Evolutionary conservation across 768 basidiomycete species (phyloP).

Genomic region (Chlorophyllum brunneum): DNA sequence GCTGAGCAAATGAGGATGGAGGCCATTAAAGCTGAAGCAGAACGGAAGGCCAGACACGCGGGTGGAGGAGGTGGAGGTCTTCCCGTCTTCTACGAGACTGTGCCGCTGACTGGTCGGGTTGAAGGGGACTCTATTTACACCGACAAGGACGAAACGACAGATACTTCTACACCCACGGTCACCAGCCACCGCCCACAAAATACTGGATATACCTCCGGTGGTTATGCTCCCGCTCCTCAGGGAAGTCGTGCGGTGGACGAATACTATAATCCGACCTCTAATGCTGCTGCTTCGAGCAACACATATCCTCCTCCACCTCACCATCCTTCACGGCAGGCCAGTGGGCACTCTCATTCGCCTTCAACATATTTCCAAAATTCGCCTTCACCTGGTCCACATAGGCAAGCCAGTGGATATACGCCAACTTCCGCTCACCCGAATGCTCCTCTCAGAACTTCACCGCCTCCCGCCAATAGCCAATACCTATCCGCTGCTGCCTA

Average conservation of each 20-base stretch:
- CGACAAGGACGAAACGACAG: conserved; percentile 33
- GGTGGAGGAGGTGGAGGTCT: conserved; percentile 56
- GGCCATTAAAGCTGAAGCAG: conserved; percentile 82
- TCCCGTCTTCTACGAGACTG: conserved; percentile 71
- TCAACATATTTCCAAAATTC: conserved; percentile 24
- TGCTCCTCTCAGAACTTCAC: conserved; percentile 13
- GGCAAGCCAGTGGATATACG: conserved; percentile 21
- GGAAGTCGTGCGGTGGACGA: conserved; percentile 75
- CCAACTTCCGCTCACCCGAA: conserved; percentile 14
- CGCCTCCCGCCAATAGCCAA: conserved; percentile 23
- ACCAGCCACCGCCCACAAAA: conserved; percentile 25
- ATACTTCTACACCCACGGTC: conserved; percentile 24
- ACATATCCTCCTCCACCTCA: conserved; percentile 45
- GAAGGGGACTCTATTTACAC: conserved; percentile 55
- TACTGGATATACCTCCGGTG: conserved; percentile 39
- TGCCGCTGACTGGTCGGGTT: conserved; percentile 60
- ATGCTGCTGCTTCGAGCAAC: conserved; percentile 22
- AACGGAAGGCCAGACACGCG: conserved; percentile 69
- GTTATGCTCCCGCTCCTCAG: conserved; percentile 60
- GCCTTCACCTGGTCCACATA: conserved; percentile 15
- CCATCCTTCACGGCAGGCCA: conserved; percentile 31
- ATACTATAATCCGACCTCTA: conserved; percentile 48
- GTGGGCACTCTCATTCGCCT: conserved; percentile 37
- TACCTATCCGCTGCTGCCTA: conserved; percentile 30
- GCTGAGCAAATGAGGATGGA: conserved; percentile 74